Evolutionary conservation across 495 filamentous ascomycete genomes (phyloP).

Genomic region (Penicillium arizonense): DNA sequence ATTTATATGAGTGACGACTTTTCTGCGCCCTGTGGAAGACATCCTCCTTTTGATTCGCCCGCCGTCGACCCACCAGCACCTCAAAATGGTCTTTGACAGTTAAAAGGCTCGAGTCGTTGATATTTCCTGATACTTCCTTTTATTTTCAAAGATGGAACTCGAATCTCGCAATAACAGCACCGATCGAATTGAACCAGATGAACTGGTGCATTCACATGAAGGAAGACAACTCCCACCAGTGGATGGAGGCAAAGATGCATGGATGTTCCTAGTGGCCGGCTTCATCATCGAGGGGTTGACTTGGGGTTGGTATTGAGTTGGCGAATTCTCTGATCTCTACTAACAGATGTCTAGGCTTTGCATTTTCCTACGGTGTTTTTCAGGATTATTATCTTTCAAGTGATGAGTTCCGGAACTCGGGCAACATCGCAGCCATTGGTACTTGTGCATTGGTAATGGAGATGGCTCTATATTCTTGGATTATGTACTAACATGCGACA

Average conservation of each 20-base stretch:
- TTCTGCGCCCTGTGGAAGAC: too few relatives aligned
- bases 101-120: too few relatives aligned
- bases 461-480: not conserved
- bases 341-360: slow-evolving; percentile 30
- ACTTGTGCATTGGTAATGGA: slow-evolving; percentile 16
- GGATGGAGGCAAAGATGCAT: slow-evolving; percentile 60
- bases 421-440: slow-evolving; percentile 13
- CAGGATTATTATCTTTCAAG: slow-evolving; percentile 30
- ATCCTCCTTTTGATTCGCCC: too few relatives aligned
- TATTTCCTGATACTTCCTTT: too few relatives aligned
- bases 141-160: too few relatives aligned
- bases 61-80: too few relatives aligned
- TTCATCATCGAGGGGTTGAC: slow-evolving; percentile 61
- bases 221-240: slow-evolving; percentile 41
- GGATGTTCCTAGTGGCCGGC: slow-evolving; percentile 56
- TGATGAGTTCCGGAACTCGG: slow-evolving; percentile 25
- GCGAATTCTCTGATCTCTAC: not conserved
- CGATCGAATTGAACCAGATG: too few relatives aligned
- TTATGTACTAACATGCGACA: not conserved
- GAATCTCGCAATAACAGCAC: too few relatives aligned
- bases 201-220: not conserved
- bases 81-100: too few relatives aligned
- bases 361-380: slow-evolving; percentile 44
- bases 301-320: slow-evolving; percentile 31
- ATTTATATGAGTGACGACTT: too few relatives aligned